Percentiles rank a stretch among this genome's conserved stretches.
Evolutionary conservation across 495 filamentous ascomycete genomes (phyloP).

Genomic region (Hypoxylon trugodes): DNA sequence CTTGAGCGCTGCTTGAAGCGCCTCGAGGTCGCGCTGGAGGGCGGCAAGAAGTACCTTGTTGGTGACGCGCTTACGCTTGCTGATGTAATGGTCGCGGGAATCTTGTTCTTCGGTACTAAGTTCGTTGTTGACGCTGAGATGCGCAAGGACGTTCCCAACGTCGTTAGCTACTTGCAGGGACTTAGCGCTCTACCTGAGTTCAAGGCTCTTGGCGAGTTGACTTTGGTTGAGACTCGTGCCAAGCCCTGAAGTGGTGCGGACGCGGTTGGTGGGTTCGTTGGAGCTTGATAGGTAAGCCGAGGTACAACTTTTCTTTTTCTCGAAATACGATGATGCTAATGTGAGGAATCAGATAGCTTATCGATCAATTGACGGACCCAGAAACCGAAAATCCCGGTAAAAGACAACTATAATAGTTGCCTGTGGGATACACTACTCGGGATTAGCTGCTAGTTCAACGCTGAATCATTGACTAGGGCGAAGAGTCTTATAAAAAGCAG

Average conservation of each 20-base stretch:
- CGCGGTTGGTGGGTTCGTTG: no score
- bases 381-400: no score
- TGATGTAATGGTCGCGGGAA: conserved; percentile 58
- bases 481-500: no score
- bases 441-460: neutral
- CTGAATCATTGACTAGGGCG: neutral
- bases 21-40: conserved; percentile 54
- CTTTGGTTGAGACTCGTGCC: conserved; percentile 51
- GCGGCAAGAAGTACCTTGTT: conserved; percentile 56
- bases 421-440: no score
- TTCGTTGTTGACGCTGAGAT: conserved; percentile 61
- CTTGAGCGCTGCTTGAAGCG: conserved; percentile 49
- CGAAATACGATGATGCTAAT: no score
- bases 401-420: no score
- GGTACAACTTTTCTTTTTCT: no score
- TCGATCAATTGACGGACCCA: no score
- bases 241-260: conserved; percentile 12
- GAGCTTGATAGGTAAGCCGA: no score
- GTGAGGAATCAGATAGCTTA: no score
- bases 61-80: conserved; percentile 62
- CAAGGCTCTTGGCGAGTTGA: conserved; percentile 57
- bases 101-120: conserved; percentile 51
- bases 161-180: conserved; percentile 56
- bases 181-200: conserved; percentile 56
- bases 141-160: conserved; percentile 53